Conservation (phyloP, 2,329 filamentous ascomycete species). For the Paramyrothecium sp. region DNA sequence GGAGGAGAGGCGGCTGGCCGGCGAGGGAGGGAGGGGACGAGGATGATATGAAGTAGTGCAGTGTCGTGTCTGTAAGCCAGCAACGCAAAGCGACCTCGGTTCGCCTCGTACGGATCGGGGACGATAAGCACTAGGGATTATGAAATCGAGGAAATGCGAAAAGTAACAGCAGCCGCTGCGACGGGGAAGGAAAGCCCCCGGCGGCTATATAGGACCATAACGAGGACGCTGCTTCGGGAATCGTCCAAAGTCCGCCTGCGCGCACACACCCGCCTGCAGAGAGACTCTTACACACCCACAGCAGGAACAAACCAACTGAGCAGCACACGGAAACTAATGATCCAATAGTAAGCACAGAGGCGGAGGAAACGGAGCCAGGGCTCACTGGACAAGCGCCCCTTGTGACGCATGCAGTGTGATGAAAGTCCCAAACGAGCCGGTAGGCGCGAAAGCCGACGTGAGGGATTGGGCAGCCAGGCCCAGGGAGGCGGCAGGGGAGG, state of each 20-base stretch:
- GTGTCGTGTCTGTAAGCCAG: background rate
- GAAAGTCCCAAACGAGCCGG: slow-evolving; percentile 11
- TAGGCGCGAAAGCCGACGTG: slow-evolving; percentile 13
- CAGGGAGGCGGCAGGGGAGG: too few species aligned
- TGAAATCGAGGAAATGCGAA: background rate
- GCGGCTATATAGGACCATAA: slow-evolving; percentile 4
- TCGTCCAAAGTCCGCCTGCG: background rate
- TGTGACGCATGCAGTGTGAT: slow-evolving; percentile 28
- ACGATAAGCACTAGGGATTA: background rate
- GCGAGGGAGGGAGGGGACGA: background rate
- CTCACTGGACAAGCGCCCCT: slow-evolving; percentile 22
- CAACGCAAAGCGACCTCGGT: background rate
- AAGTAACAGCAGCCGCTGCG: background rate
- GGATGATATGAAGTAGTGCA: background rate
- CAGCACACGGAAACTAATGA: background rate
- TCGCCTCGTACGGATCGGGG: too few species aligned
- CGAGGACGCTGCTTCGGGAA: background rate
- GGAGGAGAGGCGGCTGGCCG: background rate
- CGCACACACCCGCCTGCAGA: slow-evolving; percentile 2
- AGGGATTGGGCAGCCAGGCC: background rate
- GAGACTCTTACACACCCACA: background rate
- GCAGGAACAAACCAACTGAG: background rate
- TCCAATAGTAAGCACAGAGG: background rate
- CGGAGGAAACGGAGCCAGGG: background rate
- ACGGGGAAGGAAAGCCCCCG: background rate